Conservation (phyloP, 2,329 filamentous ascomycete genomes). For the Phialocephala subalpina region DNA sequence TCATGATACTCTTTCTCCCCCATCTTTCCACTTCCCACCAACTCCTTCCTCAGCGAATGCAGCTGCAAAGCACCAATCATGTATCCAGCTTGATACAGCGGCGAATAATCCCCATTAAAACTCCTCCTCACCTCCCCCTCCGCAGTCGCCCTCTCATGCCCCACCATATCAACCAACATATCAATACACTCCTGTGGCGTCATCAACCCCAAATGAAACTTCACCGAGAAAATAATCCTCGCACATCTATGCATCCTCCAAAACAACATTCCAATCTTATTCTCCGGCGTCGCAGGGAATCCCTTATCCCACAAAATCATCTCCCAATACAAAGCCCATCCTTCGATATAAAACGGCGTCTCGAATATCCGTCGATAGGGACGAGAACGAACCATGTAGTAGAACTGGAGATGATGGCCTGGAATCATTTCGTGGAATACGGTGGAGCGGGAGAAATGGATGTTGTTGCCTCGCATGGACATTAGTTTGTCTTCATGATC, state of each 20-base stretch:
- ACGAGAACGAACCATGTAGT: slow-evolving; percentile 54
- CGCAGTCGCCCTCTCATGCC: slow-evolving; percentile 65
- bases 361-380: slow-evolving; percentile 60
- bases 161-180: slow-evolving; percentile 61
- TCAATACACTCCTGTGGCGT: slow-evolving; percentile 63
- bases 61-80: slow-evolving; percentile 67
- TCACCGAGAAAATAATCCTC: slow-evolving; percentile 64
- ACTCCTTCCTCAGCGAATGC: slow-evolving; percentile 57
- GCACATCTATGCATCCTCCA: slow-evolving; percentile 70
- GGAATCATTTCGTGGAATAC: slow-evolving; percentile 70
- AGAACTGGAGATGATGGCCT: slow-evolving; percentile 62
- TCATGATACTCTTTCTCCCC: slow-evolving; percentile 65
- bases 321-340: slow-evolving; percentile 71
- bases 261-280: slow-evolving; percentile 65
- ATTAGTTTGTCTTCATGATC: slow-evolving; percentile 62
- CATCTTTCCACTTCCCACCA: slow-evolving; percentile 49
- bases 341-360: slow-evolving; percentile 67
- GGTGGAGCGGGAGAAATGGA: slow-evolving; percentile 63
- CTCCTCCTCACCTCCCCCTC: slow-evolving; percentile 67
- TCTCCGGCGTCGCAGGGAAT: slow-evolving; percentile 58
- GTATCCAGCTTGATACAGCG: slow-evolving; percentile 67
- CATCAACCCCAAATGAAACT: slow-evolving; percentile 64
- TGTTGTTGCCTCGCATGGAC: slow-evolving; percentile 67
- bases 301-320: slow-evolving; percentile 62
- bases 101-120: slow-evolving; percentile 62